These are phyloP conservation scores for Perkinsela sp. DNA, from an alignment of 208 protist species.

Conservation along the genomic window DNA sequence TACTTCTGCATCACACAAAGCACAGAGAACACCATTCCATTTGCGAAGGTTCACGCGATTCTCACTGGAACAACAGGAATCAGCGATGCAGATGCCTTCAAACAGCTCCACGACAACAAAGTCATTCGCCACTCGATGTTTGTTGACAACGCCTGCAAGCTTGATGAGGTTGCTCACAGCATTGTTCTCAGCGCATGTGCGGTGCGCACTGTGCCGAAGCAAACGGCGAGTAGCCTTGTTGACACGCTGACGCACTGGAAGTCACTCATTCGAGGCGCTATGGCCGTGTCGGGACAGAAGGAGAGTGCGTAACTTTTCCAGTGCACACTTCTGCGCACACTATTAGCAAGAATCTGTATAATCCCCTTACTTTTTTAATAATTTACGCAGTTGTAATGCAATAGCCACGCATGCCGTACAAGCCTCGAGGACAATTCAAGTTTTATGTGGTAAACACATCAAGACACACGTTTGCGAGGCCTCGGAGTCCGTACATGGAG, in stretches of 20 bases:
- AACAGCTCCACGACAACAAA: neutral
- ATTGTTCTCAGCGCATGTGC: too few relatives aligned
- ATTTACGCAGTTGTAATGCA: too few relatives aligned
- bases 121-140: neutral
- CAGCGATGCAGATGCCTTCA: neutral
- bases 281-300: too few relatives aligned
- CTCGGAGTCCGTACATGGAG: neutral
- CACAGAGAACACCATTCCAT: neutral
- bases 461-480: neutral
- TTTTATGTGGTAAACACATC: neutral
- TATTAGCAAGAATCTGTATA: too few relatives aligned
- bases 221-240: too few relatives aligned
- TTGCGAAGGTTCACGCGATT: neutral
- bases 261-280: too few relatives aligned
- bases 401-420: neutral
- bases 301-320: too few relatives aligned
- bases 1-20: neutral
- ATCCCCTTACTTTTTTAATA: too few relatives aligned
- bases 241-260: too few relatives aligned
- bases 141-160: neutral
- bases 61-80: neutral
- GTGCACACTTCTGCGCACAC: too few relatives aligned
- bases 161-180: neutral
- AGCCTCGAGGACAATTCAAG: neutral
- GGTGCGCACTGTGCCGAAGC: too few relatives aligned